Evolutionary conservation across 768 basidiomycete genomes (phyloP), one percentile per base, ranked within the genome.

Genomic region (Kwoniella sp.): DNA sequence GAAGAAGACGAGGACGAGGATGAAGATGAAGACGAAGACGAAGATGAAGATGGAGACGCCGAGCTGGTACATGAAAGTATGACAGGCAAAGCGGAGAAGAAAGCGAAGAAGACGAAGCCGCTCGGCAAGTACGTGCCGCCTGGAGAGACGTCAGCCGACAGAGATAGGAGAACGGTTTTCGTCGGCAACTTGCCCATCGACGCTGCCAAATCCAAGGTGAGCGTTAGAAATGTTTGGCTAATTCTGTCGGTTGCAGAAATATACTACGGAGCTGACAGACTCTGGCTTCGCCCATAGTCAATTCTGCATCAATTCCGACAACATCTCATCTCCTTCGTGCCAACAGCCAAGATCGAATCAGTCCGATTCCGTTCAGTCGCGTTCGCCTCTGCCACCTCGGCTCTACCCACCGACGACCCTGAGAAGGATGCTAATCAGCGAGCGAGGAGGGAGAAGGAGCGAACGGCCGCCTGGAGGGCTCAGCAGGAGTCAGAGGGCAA

Each of bases 281-380:
- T 58, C 63, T 22, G 70, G 96, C 34, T 5, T 45, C 8, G 9
- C 4, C 20, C 15, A 17, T 45, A 45, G 93, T 84, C 89, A 11
- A 74, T 87, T 22, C 86, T 87, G 69, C 93, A 92, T 77, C 86
- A 88, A 68, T 83, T 98, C 29, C 87, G 87, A 66, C 85, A 86
- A 28, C 90, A 94, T 77, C 85, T 97, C 67, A 83, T 92, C 25
- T 82, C 88, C 0, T 85, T 86, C 67, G 84, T 91, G 15, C 88
- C 90, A 2, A 81, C 84, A 0, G 87, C 91, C 58, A 92, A 90
- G 82, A 89, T 96, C 68, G 95, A 98, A 75, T 93, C 93, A 4
- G 85, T 87, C 26, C 91, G 95, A 48, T 96, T 95, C 84, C 91
- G 95, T 57, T 96, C 93, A 17, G 86, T 96, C 55, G 89, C 93